phyloP scores from a whole-genome alignment of 768 basidiomycete species.

The Tricholoma sp. region DNA sequence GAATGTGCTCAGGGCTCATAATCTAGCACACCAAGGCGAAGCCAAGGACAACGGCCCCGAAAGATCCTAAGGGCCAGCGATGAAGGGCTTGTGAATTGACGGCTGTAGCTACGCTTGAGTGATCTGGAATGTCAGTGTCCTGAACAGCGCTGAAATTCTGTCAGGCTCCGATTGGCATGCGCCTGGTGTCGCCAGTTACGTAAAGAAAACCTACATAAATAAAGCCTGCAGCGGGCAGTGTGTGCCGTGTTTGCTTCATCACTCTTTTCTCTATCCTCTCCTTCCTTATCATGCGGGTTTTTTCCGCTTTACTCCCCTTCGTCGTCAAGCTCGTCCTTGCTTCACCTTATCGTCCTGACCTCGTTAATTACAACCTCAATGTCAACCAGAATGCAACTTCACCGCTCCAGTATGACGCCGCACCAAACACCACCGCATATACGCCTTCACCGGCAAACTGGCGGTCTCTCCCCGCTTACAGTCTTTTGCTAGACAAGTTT shows the following conservation, averaged over 20 bases:
- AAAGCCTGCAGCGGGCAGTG: neutral
- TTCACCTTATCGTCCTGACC: conserved; percentile 64
- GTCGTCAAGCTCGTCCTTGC: conserved; percentile 38
- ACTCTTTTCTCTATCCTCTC: neutral
- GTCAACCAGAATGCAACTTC: conserved; percentile 64
- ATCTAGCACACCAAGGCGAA: no score
- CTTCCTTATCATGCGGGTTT: conserved; percentile 38
- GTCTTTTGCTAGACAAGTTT: conserved; percentile 87
- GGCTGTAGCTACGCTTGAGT: no score
- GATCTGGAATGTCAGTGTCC: no score
- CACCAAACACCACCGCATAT: conserved; percentile 61
- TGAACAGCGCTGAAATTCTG: no score
- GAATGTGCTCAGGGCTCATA: no score
- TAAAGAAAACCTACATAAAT: neutral
- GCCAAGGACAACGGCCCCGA: no score
- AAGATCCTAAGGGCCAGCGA: no score
- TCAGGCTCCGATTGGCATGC: no score
- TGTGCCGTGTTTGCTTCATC: neutral
- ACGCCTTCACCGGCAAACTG: conserved; percentile 81
- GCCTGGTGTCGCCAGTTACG: neutral
- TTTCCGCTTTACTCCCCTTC: conserved; percentile 37
- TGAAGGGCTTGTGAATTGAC: no score
- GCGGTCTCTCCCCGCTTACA: conserved; percentile 78
- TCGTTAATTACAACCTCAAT: conserved; percentile 76
- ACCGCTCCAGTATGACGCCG: conserved; percentile 60